These are phyloP conservation scores for Parachaetomium inaequale DNA, from an alignment of 495 filamentous ascomycete species.

Conservation along the genomic window DNA sequence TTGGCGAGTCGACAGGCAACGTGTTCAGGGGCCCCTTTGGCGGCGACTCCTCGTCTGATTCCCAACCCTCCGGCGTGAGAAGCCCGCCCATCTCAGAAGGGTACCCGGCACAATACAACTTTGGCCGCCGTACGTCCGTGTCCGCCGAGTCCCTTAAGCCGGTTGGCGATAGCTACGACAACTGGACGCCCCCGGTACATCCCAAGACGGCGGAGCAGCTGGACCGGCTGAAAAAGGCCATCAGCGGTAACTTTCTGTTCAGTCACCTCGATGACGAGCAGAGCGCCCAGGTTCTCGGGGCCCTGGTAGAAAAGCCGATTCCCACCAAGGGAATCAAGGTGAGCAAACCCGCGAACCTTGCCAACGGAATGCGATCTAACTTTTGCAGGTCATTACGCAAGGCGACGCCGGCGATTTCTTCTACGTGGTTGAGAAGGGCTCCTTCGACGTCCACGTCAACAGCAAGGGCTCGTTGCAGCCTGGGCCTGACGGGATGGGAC, in stretches of 20 bases:
- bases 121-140: conserved; percentile 90
- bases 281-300: conserved; percentile 78
- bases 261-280: conserved; percentile 92
- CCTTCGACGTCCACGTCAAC: conserved; percentile 91
- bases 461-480: conserved; percentile 70
- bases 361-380: conserved; percentile 13
- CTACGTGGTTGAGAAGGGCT: conserved; percentile 89
- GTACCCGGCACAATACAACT: conserved; percentile 89
- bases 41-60: conserved; percentile 42
- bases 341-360: not conserved
- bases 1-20: conserved; percentile 32
- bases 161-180: conserved; percentile 72
- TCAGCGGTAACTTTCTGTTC: conserved; percentile 90
- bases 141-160: conserved; percentile 96
- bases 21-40: conserved; percentile 47
- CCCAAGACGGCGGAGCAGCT: conserved; percentile 80
- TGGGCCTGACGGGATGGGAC: conserved; percentile 79
- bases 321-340: conserved; percentile 90
- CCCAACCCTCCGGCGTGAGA: conserved; percentile 40
- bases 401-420: conserved; percentile 97
- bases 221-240: conserved; percentile 70
- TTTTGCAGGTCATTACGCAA: conserved; percentile 74
- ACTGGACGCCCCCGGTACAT: conserved; percentile 85
- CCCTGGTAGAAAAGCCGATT: conserved; percentile 90
- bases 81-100: conserved; percentile 54